Evolutionary conservation across 306 rosid species (phyloP).

Genomic region (Crotalaria pallida): DNA sequence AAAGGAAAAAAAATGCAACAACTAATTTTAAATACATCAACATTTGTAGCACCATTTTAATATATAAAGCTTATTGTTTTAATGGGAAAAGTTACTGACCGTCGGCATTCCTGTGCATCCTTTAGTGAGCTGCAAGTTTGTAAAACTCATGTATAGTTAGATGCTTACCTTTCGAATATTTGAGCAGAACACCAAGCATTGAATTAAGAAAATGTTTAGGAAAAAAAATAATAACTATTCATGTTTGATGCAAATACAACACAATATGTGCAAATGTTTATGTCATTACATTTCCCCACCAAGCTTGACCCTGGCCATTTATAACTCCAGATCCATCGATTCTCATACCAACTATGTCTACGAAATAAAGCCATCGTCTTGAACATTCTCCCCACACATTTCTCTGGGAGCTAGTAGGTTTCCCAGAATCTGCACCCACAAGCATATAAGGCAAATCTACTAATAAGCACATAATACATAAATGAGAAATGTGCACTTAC

Average conservation of each 20-base stretch:
- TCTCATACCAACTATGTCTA: neutral
- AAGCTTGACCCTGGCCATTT: constrained; percentile 24
- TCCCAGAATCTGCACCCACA: constrained; percentile 23
- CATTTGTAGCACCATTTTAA: no score
- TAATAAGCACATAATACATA: neutral
- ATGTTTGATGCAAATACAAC: neutral
- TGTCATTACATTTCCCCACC: constrained; percentile 23
- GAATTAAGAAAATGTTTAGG: neutral
- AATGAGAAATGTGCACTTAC: no score
- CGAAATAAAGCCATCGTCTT: neutral
- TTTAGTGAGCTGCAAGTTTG: neutral
- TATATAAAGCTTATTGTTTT: no score
- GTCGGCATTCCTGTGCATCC: neutral
- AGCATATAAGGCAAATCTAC: neutral
- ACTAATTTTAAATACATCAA: no score
- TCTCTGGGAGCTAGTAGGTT: constrained; percentile 18
- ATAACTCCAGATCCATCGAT: constrained; percentile 23
- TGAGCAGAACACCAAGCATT: neutral
- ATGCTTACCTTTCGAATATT: neutral
- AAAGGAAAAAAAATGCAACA: no score
- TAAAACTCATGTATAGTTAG: neutral
- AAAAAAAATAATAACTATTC: neutral
- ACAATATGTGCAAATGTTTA: neutral
- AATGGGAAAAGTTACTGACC: neutral
- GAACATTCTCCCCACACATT: constrained; percentile 19